These are phyloP conservation scores for Pseudogymnoascus sp. DNA, from an alignment of 2,329 filamentous ascomycete species.

Conservation along the genomic window DNA sequence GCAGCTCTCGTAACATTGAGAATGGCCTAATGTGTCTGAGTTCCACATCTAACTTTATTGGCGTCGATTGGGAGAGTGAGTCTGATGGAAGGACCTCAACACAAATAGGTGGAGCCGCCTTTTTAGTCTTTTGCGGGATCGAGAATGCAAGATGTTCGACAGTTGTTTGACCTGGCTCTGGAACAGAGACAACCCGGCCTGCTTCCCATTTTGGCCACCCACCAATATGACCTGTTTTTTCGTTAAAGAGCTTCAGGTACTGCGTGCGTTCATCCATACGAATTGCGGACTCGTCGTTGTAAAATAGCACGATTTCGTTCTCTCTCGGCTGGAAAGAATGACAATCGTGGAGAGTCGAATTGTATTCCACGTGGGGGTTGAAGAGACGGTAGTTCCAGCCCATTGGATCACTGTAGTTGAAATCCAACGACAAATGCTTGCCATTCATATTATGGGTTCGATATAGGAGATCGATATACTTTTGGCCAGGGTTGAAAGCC, in stretches of 20 bases:
- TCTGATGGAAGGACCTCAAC: constrained; percentile 6
- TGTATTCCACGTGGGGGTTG: not conserved
- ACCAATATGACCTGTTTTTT: not conserved
- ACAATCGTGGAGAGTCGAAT: not conserved
- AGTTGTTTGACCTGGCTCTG: not conserved
- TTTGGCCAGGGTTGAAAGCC: not conserved
- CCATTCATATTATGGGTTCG: not conserved
- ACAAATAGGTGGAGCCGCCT: not conserved
- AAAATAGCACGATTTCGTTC: constrained; percentile 12
- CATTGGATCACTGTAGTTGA: not conserved
- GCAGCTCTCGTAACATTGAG: constrained; percentile 6
- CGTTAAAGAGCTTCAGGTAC: not conserved
- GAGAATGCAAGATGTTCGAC: not conserved
- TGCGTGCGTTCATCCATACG: constrained; percentile 1
- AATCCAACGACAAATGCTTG: not conserved
- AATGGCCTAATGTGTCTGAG: constrained; percentile 3
- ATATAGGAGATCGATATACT: constrained; percentile 9
- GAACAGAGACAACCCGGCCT: not conserved
- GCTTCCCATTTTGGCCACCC: constrained; percentile 6
- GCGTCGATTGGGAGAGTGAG: not conserved
- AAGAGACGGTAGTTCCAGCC: constrained; percentile 3
- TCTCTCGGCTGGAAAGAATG: constrained; percentile 12
- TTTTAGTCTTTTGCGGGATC: not conserved
- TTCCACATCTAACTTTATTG: not conserved
- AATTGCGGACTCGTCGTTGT: not conserved